Conservation (phyloP, 768 basidiomycete genomes). For the Kwoniella dejecticola region DNA sequence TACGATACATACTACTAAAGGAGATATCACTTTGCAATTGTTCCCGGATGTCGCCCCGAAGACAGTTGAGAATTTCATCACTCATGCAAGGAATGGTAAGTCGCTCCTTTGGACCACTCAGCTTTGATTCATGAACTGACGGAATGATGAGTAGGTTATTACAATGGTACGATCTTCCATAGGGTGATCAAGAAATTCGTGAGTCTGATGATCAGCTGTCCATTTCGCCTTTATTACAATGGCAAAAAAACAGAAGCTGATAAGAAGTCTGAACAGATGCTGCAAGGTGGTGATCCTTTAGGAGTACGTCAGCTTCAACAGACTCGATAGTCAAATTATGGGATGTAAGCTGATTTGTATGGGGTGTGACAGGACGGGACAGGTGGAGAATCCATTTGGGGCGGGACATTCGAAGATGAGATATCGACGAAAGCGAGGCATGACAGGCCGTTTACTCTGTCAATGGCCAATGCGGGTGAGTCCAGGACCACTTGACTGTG, state of each 20-base stretch:
- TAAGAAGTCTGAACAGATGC: slow-evolving; percentile 14
- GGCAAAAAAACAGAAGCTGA: not conserved
- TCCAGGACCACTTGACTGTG: not conserved
- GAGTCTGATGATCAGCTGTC: slow-evolving; percentile 36
- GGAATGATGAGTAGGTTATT: slow-evolving; percentile 62
- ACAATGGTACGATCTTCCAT: slow-evolving; percentile 92
- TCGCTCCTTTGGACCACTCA: not conserved
- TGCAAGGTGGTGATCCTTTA: slow-evolving; percentile 87
- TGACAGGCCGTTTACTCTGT: slow-evolving; percentile 94
- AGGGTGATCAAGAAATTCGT: slow-evolving; percentile 94
- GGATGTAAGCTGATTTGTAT: not conserved
- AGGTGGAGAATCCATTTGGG: slow-evolving; percentile 93
- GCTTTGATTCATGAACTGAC: not conserved
- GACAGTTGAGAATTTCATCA: slow-evolving; percentile 97
- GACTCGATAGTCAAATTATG: too few species aligned
- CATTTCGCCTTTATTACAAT: not conserved
- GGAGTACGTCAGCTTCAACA: slow-evolving; percentile 56
- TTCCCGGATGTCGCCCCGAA: slow-evolving; percentile 93
- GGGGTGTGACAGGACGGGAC: slow-evolving; percentile 80
- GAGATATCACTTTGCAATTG: slow-evolving; percentile 68
- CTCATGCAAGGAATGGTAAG: slow-evolving; percentile 71
- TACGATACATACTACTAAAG: slow-evolving; percentile 91
- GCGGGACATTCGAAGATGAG: slow-evolving; percentile 94
- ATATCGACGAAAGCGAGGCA: slow-evolving; percentile 85
- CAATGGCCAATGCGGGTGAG: slow-evolving; percentile 64